Evolutionary conservation across 768 basidiomycete genomes (phyloP).

Genomic region (Tricholoma hemisulphureum): DNA sequence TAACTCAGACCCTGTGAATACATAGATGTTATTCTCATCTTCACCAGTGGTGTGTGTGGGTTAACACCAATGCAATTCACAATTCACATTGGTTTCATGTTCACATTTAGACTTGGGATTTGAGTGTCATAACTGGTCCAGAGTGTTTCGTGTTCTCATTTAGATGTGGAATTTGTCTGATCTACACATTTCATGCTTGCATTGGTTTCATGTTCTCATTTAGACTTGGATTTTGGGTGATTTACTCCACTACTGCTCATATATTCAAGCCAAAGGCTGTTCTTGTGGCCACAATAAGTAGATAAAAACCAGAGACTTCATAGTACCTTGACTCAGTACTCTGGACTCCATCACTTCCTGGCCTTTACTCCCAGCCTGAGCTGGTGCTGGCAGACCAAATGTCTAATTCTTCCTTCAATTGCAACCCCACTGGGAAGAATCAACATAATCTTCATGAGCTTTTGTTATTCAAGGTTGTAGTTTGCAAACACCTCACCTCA

Average conservation of each 20-base stretch:
- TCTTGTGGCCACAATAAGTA: neutral
- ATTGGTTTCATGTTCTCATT: too few species aligned
- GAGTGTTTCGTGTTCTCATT: too few species aligned
- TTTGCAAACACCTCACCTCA: neutral
- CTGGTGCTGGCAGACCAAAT: neutral
- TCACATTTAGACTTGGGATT: too few species aligned
- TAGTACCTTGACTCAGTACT: neutral
- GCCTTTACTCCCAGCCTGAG: neutral
- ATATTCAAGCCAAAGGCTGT: neutral
- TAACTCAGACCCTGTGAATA: too few species aligned
- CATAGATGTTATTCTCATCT: too few species aligned
- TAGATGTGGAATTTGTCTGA: too few species aligned
- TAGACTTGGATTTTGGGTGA: neutral
- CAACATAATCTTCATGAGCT: conserved; percentile 10
- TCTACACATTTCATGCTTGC: too few species aligned
- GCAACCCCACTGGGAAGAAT: conserved; percentile 19
- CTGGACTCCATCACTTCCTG: neutral
- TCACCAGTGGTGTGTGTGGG: too few species aligned
- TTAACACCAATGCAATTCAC: too few species aligned
- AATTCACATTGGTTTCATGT: too few species aligned
- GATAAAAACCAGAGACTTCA: neutral
- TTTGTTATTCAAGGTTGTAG: conserved; percentile 5
- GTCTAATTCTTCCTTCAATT: neutral
- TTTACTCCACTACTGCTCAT: neutral
- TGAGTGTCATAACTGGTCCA: too few species aligned